These are phyloP conservation scores for Coemansia sp. DNA, from an alignment of 192 early-diverging fungal genomes.

Conservation along the genomic window DNA sequence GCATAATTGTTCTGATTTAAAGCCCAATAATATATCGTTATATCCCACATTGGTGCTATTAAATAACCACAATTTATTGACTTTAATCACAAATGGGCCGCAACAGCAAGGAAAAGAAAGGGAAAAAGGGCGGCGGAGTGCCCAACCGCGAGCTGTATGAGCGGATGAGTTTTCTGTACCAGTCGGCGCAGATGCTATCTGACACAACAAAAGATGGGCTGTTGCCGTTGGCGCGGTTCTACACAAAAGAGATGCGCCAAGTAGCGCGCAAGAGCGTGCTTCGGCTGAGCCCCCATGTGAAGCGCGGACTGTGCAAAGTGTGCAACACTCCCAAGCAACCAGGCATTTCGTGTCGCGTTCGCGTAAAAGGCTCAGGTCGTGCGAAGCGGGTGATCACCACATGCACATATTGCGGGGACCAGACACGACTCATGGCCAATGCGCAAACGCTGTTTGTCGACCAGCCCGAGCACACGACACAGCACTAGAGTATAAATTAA, in stretches of 20 bases:
- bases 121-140: conserved; percentile 15
- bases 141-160: conserved; percentile 47
- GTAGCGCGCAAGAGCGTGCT: conserved; percentile 48
- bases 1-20: not conserved
- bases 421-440: conserved; percentile 9
- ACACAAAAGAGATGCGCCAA: conserved; percentile 42
- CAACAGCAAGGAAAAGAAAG: not conserved
- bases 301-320: conserved; percentile 35
- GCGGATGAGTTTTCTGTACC: conserved; percentile 51
- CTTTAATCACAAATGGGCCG: not conserved
- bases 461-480: conserved; percentile 19
- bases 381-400: conserved; percentile 33
- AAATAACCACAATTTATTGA: not conserved
- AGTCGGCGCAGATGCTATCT: conserved; percentile 41
- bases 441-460: conserved; percentile 42
- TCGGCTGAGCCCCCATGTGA: conserved; percentile 47
- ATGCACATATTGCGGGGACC: conserved; percentile 35
- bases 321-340: conserved; percentile 36
- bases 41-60: not conserved
- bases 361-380: conserved; percentile 31
- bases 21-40: not conserved
- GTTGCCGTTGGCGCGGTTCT: conserved; percentile 37
- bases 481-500: conserved; percentile 10
- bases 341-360: conserved; percentile 31
- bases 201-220: not conserved